Evolutionary conservation across 306 rosid species (phyloP).

Genomic region (Prunus davidiana): DNA sequence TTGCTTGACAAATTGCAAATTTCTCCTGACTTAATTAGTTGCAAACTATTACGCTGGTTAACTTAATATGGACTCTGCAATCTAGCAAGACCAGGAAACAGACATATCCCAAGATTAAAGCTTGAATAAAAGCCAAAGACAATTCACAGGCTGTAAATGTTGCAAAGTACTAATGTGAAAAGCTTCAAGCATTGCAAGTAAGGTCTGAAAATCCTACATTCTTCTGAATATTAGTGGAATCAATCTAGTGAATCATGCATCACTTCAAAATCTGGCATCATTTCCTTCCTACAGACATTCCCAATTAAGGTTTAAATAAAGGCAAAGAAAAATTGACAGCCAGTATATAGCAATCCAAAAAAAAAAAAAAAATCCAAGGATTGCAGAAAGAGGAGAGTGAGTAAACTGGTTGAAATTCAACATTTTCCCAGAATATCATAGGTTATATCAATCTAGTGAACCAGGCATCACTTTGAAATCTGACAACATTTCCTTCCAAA

Average conservation of each 20-base stretch:
- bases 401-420: too few species aligned
- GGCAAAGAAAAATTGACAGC: background rate
- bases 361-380: too few species aligned
- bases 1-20: conserved; percentile 10
- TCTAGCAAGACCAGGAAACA: conserved; percentile 1
- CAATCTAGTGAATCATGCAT: background rate
- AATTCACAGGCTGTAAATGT: background rate
- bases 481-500: background rate
- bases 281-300: background rate
- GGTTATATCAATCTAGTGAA: background rate
- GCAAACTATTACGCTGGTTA: conserved; percentile 12
- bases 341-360: background rate
- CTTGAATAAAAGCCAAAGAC: background rate
- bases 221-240: background rate
- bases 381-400: too few species aligned
- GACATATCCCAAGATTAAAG: background rate
- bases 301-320: background rate
- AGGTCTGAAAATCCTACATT: background rate
- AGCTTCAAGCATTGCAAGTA: background rate
- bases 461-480: background rate
- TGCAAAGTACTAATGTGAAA: background rate
- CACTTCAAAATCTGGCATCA: background rate
- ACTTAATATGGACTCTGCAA: conserved; percentile 11
- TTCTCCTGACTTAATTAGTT: conserved; percentile 16
- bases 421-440: background rate